These are phyloP conservation scores for Entamoeba nuttalli DNA, from an alignment of 208 protist species.

Conservation along the genomic window DNA sequence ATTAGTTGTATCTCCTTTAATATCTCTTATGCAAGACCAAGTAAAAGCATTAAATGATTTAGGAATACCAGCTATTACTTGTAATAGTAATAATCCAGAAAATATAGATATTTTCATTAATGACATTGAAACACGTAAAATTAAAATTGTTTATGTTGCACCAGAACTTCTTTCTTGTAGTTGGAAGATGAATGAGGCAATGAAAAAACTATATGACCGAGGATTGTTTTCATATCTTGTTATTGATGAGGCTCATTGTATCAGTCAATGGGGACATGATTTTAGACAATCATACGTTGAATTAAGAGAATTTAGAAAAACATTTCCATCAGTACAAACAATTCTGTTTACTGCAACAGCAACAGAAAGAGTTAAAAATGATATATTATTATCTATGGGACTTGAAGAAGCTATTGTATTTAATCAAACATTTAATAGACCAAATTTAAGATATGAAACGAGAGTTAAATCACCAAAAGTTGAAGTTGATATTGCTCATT, in stretches of 20 bases:
- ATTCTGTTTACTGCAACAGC: constrained; percentile 46
- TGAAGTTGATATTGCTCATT: background rate
- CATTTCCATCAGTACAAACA: constrained; percentile 35
- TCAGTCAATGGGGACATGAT: constrained; percentile 44
- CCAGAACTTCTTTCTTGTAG: constrained; percentile 28
- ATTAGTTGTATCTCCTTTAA: constrained; percentile 17
- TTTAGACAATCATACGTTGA: constrained; percentile 22
- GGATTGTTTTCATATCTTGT: background rate
- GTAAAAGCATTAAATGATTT: background rate
- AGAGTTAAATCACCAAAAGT: background rate
- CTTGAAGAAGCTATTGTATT: constrained; percentile 24
- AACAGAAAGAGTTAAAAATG: constrained; percentile 25
- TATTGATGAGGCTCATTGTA: constrained; percentile 36
- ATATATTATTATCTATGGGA: constrained; percentile 27
- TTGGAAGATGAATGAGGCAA: background rate
- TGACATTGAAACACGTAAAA: too few relatives aligned
- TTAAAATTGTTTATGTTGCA: constrained; percentile 44
- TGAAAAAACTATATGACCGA: background rate
- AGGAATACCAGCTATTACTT: background rate
- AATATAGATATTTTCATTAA: background rate
- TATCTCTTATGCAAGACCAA: constrained; percentile 21
- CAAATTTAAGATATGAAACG: constrained; percentile 18
- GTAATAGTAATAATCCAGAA: background rate
- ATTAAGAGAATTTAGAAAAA: background rate
- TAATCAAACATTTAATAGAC: constrained; percentile 36